Evolutionary conservation across 352 stramenopile genomes (phyloP).

Genomic region (Pythium aphanidermatum): DNA sequence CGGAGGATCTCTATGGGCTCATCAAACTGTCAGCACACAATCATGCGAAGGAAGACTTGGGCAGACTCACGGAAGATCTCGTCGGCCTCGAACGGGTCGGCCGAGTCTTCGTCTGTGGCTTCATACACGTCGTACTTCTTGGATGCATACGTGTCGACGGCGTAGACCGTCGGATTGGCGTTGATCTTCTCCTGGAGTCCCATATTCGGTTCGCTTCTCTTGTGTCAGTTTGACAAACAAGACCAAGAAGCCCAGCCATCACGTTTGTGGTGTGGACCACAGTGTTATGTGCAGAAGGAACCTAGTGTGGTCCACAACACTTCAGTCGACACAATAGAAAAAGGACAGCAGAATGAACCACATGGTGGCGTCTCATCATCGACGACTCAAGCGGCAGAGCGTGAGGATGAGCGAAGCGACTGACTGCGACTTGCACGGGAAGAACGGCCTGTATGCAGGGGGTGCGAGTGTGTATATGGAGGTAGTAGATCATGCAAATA

Average conservation of each 20-base stretch:
- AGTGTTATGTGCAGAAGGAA: no score
- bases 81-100: constrained; percentile 75
- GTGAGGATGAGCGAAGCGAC: no score
- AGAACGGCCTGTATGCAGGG: neutral
- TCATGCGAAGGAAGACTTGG: neutral
- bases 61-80: constrained; percentile 79
- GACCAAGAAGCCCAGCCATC: no score
- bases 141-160: constrained; percentile 40
- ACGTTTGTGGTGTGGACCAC: constrained; percentile 3
- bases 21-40: neutral
- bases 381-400: no score
- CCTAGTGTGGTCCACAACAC: no score
- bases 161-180: constrained; percentile 85
- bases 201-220: constrained; percentile 33
- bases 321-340: no score
- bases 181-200: constrained; percentile 81
- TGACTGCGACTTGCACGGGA: neutral
- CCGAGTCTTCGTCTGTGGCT: constrained; percentile 48
- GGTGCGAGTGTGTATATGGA: neutral
- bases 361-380: no score
- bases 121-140: constrained; percentile 67
- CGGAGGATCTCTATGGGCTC: constrained; percentile 62
- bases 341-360: no score
- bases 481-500: constrained; percentile 11
- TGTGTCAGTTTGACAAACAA: neutral